Percentiles rank a stretch among this genome's conserved stretches.
phyloP scores from a whole-genome alignment of 1,139 yeast species.

The Keqinozyma sinolaborantium region DNA sequence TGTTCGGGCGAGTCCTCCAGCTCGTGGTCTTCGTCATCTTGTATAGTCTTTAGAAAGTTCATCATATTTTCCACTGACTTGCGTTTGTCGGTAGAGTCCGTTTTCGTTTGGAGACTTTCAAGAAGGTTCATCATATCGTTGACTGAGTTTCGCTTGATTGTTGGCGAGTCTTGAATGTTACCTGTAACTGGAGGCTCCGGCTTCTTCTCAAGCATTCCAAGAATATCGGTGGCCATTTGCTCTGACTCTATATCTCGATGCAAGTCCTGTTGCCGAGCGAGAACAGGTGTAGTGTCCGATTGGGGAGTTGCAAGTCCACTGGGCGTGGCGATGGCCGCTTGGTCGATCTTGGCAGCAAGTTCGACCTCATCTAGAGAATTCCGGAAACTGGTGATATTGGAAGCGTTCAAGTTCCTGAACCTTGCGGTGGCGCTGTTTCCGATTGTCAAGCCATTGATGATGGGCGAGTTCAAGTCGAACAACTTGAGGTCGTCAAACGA shows the following conservation, averaged over 20 bases:
- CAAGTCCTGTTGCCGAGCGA: too few species aligned
- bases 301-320: background rate
- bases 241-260: too few species aligned
- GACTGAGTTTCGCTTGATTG: slow-evolving; percentile 20
- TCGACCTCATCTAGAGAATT: slow-evolving; percentile 28
- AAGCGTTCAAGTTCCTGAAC: slow-evolving; percentile 8
- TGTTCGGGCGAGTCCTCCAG: background rate
- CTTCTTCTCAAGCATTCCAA: background rate
- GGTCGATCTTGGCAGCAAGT: slow-evolving; percentile 5
- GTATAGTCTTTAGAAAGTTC: slow-evolving; percentile 13
- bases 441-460: slow-evolving; percentile 35
- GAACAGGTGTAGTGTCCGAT: background rate
- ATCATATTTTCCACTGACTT: slow-evolving; percentile 16
- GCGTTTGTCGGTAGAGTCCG: slow-evolving; percentile 10
- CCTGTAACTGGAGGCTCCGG: background rate
- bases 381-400: slow-evolving; percentile 23
- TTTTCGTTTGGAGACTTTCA: slow-evolving; percentile 13
- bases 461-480: slow-evolving; percentile 31
- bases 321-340: background rate
- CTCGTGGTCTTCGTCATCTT: slow-evolving; percentile 3
- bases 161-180: background rate
- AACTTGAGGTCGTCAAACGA: slow-evolving; percentile 16
- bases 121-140: slow-evolving; percentile 23
- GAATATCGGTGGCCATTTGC: background rate
- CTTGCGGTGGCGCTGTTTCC: slow-evolving; percentile 22